Percentiles rank a stretch among this genome's conserved stretches.
These are phyloP conservation scores for Ampelomyces quisqualis DNA, from an alignment of 2,329 filamentous ascomycete species.

Conservation along the genomic window DNA sequence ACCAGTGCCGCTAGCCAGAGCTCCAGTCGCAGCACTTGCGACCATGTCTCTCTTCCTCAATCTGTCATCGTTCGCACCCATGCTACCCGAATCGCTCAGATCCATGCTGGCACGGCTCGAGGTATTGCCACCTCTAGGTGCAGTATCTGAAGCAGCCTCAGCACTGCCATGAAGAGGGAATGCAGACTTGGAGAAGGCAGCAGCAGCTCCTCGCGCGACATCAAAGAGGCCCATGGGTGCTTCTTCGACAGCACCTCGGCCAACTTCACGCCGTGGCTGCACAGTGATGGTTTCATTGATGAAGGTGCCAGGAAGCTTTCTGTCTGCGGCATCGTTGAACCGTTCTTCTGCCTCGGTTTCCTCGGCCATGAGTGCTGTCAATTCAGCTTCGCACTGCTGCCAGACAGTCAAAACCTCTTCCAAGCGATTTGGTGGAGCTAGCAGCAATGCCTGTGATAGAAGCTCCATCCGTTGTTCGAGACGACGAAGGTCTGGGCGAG, in stretches of 20 bases:
- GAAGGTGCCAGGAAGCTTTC: slow-evolving; percentile 53
- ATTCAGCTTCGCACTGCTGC: slow-evolving; percentile 75
- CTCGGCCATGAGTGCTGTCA: slow-evolving; percentile 64
- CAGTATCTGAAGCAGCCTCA: slow-evolving; percentile 11
- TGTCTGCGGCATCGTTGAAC: slow-evolving; percentile 67
- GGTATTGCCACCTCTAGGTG: slow-evolving; percentile 5
- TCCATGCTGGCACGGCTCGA: slow-evolving; percentile 31
- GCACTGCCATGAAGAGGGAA: slow-evolving; percentile 45
- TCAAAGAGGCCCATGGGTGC: slow-evolving; percentile 57
- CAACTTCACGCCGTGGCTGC: slow-evolving; percentile 48
- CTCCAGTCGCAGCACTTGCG: slow-evolving; percentile 63
- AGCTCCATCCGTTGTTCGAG: slow-evolving; percentile 81
- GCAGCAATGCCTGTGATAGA: slow-evolving; percentile 70
- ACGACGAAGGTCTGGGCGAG: slow-evolving; percentile 60
- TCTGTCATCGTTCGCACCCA: slow-evolving; percentile 40
- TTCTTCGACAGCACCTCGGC: slow-evolving; percentile 48
- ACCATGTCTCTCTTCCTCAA: slow-evolving; percentile 73
- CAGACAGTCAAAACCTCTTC: slow-evolving; percentile 75
- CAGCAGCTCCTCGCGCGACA: slow-evolving; percentile 52
- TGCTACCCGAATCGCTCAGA: slow-evolving; percentile 42
- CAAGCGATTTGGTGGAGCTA: slow-evolving; percentile 68
- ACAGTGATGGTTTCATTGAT: slow-evolving; percentile 33
- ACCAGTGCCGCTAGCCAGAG: slow-evolving; percentile 61
- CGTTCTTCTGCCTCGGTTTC: slow-evolving; percentile 69
- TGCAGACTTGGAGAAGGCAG: slow-evolving; percentile 50